phyloP scores from a whole-genome alignment of 2,329 filamentous ascomycete species.

The Dactylonectria estremocensis region DNA sequence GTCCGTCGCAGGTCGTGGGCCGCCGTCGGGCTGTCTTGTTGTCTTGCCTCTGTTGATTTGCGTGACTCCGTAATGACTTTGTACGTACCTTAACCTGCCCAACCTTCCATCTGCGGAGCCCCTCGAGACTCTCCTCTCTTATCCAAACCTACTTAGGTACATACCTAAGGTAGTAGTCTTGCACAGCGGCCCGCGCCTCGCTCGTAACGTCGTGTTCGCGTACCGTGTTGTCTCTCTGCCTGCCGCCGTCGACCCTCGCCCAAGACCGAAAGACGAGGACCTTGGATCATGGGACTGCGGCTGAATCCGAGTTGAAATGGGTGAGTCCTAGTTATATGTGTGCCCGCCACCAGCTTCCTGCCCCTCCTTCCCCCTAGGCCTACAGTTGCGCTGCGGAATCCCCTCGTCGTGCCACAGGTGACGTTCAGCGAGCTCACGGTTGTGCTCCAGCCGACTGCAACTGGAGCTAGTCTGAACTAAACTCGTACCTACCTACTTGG shows the following conservation, averaged over 20 bases:
- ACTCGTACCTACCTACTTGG: not conserved
- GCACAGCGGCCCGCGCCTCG: not conserved
- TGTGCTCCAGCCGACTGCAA: slow-evolving; percentile 13
- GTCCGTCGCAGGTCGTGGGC: slow-evolving; percentile 2
- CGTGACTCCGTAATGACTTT: not conserved
- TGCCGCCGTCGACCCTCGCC: slow-evolving; percentile 31
- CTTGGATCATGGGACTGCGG: slow-evolving; percentile 52
- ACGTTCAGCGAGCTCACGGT: slow-evolving; percentile 3
- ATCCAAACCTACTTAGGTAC: not conserved
- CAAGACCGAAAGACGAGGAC: slow-evolving; percentile 37
- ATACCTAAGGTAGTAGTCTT: not conserved
- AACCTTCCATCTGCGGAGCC: not conserved
- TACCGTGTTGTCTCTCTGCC: slow-evolving; percentile 15
- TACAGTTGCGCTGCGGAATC: slow-evolving; percentile 44
- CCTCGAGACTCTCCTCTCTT: slow-evolving; percentile 4
- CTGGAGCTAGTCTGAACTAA: slow-evolving; percentile 6
- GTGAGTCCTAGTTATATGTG: slow-evolving; percentile 48
- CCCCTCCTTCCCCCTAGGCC: slow-evolving; percentile 41
- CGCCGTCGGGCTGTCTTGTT: not conserved
- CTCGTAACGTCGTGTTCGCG: not conserved
- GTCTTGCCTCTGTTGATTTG: slow-evolving; percentile 8
- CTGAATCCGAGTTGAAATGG: slow-evolving; percentile 53
- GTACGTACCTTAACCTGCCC: not conserved
- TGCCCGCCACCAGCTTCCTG: slow-evolving; percentile 32
- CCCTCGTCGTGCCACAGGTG: slow-evolving; percentile 36